A percentile compares a stretch with the other conserved stretches of the same genome.
phyloP scores from a whole-genome alignment of 257 asterid species.

The Solanum paucissectum region DNA sequence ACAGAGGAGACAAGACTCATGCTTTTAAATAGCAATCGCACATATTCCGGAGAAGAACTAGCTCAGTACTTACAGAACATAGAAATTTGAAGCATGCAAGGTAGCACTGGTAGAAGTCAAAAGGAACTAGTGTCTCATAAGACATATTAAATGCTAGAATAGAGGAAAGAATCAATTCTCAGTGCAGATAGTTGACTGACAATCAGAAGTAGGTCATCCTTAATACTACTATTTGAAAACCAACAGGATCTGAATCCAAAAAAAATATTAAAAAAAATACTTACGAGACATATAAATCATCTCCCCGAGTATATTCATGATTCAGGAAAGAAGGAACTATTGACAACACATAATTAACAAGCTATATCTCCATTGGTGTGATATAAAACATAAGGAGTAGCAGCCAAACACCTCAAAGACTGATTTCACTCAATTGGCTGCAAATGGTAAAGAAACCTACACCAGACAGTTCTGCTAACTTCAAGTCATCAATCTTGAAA shows the following conservation, averaged over 20 bases:
- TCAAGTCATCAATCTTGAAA: constrained; percentile 74
- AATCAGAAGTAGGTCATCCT: background rate
- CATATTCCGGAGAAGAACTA: background rate
- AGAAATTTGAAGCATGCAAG: background rate
- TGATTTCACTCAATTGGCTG: background rate
- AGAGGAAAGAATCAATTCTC: background rate
- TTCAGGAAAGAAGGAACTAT: background rate
- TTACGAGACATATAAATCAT: background rate
- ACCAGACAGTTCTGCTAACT: constrained; percentile 79
- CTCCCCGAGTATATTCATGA: background rate
- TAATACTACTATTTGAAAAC: background rate
- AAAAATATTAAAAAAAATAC: background rate
- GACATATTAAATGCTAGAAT: background rate
- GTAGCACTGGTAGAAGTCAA: background rate
- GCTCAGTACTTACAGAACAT: background rate
- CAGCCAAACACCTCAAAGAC: constrained; percentile 1
- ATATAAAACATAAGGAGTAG: background rate
- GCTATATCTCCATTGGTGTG: background rate
- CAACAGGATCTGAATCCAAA: background rate
- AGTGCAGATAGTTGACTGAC: background rate
- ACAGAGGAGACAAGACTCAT: background rate
- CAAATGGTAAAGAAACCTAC: constrained; percentile 33
- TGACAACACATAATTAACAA: background rate
- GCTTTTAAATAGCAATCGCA: background rate
- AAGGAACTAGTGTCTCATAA: background rate